A percentile compares a stretch with the other conserved stretches of the same genome.
These are phyloP conservation scores for Cryphonectria parasitica DNA, from an alignment of 2,329 filamentous ascomycete species.

Conservation along the genomic window DNA sequence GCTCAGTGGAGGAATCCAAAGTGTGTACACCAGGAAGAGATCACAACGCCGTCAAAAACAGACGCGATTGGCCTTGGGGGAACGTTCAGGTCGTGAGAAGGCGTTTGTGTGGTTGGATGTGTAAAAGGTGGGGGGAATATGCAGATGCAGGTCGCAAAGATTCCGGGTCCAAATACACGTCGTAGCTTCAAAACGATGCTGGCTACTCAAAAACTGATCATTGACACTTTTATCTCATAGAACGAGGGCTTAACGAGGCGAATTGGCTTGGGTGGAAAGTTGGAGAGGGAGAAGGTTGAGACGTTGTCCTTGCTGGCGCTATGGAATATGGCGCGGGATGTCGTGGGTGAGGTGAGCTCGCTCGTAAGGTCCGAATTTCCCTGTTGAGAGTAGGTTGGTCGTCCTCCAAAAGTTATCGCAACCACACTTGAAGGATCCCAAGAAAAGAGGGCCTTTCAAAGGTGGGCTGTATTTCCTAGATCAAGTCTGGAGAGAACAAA, in stretches of 20 bases:
- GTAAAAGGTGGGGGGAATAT: not conserved
- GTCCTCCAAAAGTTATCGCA: not conserved
- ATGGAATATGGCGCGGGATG: slow-evolving; percentile 1
- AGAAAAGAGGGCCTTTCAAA: not conserved
- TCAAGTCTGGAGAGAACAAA: not conserved
- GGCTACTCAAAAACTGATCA: slow-evolving; percentile 15
- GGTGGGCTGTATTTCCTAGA: not conserved
- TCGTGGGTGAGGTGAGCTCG: slow-evolving; percentile 18
- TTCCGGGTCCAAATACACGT: slow-evolving; percentile 5
- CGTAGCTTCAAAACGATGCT: slow-evolving; percentile 19
- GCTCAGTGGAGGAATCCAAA: slow-evolving; percentile 9
- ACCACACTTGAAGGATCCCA: not conserved
- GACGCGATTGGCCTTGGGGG: slow-evolving; percentile 19
- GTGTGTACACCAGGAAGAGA: slow-evolving; percentile 11
- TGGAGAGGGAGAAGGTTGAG: not conserved
- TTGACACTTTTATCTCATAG: slow-evolving; percentile 10
- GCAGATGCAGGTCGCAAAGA: slow-evolving; percentile 4
- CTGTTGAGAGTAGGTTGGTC: not conserved
- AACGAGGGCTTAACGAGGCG: not conserved
- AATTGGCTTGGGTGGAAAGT: slow-evolving; percentile 1
- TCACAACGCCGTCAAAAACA: slow-evolving; percentile 18
- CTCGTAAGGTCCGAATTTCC: slow-evolving; percentile 5
- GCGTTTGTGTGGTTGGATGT: not conserved
- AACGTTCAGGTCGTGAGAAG: slow-evolving; percentile 16
- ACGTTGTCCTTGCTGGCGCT: not conserved